Evolutionary conservation across 257 asterid species (phyloP).

Genomic region (Petunia axillaris): DNA sequence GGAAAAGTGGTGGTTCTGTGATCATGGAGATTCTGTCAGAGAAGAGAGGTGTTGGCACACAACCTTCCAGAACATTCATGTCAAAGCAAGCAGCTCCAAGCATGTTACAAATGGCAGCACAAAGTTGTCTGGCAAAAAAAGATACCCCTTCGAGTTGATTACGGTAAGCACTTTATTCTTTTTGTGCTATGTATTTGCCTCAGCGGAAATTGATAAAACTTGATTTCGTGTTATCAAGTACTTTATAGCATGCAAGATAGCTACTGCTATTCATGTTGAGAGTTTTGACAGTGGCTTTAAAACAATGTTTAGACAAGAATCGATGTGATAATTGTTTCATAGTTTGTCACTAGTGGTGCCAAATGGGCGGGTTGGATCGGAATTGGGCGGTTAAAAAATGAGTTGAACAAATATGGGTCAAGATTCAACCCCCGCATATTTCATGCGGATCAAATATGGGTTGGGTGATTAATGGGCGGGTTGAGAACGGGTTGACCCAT

Average conservation of each 20-base stretch:
- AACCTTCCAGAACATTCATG: constrained; percentile 63
- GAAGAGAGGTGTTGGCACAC: constrained; percentile 94
- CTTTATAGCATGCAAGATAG: constrained; percentile 19
- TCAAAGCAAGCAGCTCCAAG: constrained; percentile 71
- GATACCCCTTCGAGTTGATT: constrained; percentile 76
- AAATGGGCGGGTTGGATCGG: too few species aligned
- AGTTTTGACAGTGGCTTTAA: not conserved
- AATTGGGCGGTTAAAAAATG: too few species aligned
- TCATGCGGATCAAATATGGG: too few species aligned
- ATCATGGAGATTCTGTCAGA: constrained; percentile 55
- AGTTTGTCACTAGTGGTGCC: not conserved
- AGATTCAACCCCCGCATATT: too few species aligned
- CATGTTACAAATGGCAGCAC: constrained; percentile 36
- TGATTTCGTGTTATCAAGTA: constrained; percentile 9
- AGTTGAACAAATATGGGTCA: too few species aligned
- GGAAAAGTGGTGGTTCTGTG: constrained; percentile 47
- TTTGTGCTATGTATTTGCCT: not conserved
- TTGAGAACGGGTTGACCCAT: too few species aligned
- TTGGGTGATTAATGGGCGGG: too few species aligned
- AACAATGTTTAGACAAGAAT: constrained; percentile 9
- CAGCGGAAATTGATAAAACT: not conserved
- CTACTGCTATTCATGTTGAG: not conserved
- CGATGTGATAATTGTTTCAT: not conserved
- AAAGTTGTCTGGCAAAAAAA: constrained; percentile 48
- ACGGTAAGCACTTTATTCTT: constrained; percentile 61